A percentile compares a stretch with the other conserved stretches of the same genome.
phyloP scores from a whole-genome alignment of 257 asterid species.

The Catharanthus roseus region DNA sequence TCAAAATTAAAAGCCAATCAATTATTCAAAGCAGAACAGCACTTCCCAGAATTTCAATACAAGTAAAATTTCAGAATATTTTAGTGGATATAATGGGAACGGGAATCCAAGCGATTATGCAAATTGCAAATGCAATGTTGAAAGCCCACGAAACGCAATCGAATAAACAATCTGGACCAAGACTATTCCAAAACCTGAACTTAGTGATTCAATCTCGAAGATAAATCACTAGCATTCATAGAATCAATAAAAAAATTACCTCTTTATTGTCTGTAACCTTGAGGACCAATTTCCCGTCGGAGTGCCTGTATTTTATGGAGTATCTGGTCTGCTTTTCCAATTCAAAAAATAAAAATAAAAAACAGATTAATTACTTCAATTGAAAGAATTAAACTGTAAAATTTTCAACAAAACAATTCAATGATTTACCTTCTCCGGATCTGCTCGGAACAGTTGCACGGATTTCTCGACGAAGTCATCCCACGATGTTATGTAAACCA shows the following conservation, averaged over 20 bases:
- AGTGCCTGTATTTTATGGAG: conserved; percentile 71
- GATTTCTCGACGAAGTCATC: conserved; percentile 74
- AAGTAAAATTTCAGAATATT: background rate
- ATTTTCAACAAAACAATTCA: background rate
- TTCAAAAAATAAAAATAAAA: no score
- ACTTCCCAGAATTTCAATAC: background rate
- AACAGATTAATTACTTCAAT: conserved; percentile 10
- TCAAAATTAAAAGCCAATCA: no score
- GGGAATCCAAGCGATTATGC: background rate
- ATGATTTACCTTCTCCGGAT: conserved; percentile 55
- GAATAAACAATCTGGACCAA: background rate
- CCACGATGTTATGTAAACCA: conserved; percentile 75
- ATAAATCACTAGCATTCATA: no score
- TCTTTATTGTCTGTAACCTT: conserved; percentile 77
- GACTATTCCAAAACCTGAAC: background rate
- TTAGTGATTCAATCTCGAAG: background rate
- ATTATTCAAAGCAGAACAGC: no score
- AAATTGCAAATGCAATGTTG: background rate
- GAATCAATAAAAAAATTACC: conserved; percentile 28
- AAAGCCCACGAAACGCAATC: background rate
- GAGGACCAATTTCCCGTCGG: conserved; percentile 82
- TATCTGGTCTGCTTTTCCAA: conserved; percentile 56
- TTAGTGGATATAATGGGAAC: background rate
- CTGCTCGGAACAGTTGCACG: conserved; percentile 56
- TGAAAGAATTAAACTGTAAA: background rate